Conservation (phyloP, 257 asterid species). For the Paraleonurus japonicus region DNA sequence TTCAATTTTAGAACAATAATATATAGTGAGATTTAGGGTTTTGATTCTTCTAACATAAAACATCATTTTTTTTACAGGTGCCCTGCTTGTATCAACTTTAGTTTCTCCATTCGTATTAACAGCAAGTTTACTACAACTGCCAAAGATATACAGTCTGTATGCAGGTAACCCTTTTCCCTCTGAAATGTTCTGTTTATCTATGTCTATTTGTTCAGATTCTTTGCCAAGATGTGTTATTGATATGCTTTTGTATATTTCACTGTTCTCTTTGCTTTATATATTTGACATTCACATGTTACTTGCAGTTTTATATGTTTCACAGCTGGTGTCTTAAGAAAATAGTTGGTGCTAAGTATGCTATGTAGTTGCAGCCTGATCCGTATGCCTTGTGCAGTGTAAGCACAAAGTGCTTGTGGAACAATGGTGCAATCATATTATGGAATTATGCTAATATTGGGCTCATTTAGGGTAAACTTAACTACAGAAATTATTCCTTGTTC, state of each 20-base stretch:
- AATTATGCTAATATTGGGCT: neutral
- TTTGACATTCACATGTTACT: neutral
- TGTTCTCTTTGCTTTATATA: neutral
- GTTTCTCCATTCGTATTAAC: slow-evolving; percentile 73
- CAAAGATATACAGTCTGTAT: slow-evolving; percentile 73
- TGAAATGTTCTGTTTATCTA: neutral
- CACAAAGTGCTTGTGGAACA: too few species aligned
- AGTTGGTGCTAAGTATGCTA: neutral
- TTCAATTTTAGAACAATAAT: slow-evolving; percentile 1
- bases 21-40: slow-evolving; percentile 1
- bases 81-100: slow-evolving; percentile 63
- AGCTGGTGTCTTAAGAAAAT: neutral
- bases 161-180: slow-evolving; percentile 49
- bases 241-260: neutral
- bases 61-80: slow-evolving; percentile 48
- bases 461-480: neutral
- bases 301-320: slow-evolving; percentile 12
- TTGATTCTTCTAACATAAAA: neutral
- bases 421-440: neutral
- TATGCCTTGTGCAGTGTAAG: neutral
- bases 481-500: neutral
- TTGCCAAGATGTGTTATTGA: neutral
- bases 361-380: slow-evolving; percentile 1
- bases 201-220: neutral
- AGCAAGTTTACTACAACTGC: slow-evolving; percentile 63